Percentiles rank a stretch among this genome's conserved stretches.
These are phyloP conservation scores for Elongisporangium anandrum DNA, from an alignment of 352 stramenopile genomes.

Conservation along the genomic window DNA sequence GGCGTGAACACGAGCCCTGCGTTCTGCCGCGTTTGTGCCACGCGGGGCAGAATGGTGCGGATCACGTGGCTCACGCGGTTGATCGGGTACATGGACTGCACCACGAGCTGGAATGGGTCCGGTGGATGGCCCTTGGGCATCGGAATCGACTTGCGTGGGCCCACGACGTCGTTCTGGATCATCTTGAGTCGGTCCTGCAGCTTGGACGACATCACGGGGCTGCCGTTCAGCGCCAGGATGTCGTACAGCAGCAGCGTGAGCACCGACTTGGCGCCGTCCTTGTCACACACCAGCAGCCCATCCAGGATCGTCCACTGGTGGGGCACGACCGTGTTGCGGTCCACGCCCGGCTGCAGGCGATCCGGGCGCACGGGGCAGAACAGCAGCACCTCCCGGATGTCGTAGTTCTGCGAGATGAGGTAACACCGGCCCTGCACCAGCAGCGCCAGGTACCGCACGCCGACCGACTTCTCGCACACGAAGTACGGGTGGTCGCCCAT, in stretches of 20 bases:
- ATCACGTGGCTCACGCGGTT: constrained; percentile 76
- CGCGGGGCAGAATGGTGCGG: constrained; percentile 62
- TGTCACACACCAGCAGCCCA: constrained; percentile 76
- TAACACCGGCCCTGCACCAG: constrained; percentile 80
- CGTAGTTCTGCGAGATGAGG: constrained; percentile 79
- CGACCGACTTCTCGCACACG: constrained; percentile 77
- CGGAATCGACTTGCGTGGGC: constrained; percentile 68
- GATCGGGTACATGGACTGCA: constrained; percentile 83
- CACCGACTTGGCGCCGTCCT: constrained; percentile 63
- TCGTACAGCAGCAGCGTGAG: constrained; percentile 83
- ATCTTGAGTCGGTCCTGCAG: constrained; percentile 83
- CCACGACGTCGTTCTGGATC: constrained; percentile 89
- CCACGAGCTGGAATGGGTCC: constrained; percentile 77
- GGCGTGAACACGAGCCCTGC: constrained; percentile 75
- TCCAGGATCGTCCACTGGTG: constrained; percentile 89
- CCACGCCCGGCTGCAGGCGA: constrained; percentile 63
- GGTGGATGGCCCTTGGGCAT: constrained; percentile 71
- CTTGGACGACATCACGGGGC: constrained; percentile 78
- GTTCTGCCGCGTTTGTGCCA: constrained; percentile 76
- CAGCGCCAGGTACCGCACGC: constrained; percentile 71
- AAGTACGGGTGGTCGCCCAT: constrained; percentile 82
- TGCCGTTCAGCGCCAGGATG: constrained; percentile 82
- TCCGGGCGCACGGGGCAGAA: constrained; percentile 79
- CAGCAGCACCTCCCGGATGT: constrained; percentile 72
- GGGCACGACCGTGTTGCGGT: constrained; percentile 64